Evolutionary conservation across 2,329 filamentous ascomycete genomes (phyloP).

Genomic region (Fusarium bulbicola): DNA sequence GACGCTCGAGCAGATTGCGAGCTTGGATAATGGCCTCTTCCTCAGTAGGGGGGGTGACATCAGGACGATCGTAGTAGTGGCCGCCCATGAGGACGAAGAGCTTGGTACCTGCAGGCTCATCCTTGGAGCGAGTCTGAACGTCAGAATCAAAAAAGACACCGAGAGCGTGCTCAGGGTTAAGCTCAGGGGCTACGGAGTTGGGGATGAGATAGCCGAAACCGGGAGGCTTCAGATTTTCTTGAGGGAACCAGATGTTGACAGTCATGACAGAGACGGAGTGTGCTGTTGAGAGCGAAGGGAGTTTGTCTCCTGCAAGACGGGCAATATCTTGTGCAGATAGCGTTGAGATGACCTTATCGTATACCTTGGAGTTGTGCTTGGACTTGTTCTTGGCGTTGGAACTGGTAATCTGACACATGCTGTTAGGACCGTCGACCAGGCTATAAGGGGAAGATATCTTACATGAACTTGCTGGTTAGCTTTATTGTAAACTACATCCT

Average conservation of each 20-base stretch:
- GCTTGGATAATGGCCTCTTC: constrained; percentile 76
- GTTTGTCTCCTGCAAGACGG: constrained; percentile 46
- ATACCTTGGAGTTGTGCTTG: constrained; percentile 35
- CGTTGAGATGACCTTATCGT: constrained; percentile 73
- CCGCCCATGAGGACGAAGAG: constrained; percentile 95
- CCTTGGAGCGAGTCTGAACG: constrained; percentile 57
- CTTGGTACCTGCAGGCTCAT: constrained; percentile 75
- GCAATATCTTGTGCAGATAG: constrained; percentile 60
- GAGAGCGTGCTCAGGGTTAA: constrained; percentile 84
- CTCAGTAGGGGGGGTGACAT: constrained; percentile 61
- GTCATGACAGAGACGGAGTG: constrained; percentile 86
- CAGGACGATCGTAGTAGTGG: constrained; percentile 77
- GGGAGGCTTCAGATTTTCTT: constrained; percentile 67
- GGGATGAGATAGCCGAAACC: constrained; percentile 96
- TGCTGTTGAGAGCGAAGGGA: constrained; percentile 62
- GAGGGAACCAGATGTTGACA: constrained; percentile 86
- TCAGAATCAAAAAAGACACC: constrained; percentile 94
- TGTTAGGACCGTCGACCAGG: not conserved
- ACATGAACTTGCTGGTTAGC: constrained; percentile 54
- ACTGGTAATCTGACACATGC: constrained; percentile 24
- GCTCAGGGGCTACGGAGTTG: constrained; percentile 70
- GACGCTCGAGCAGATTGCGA: constrained; percentile 72
- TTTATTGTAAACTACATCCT: constrained; percentile 53
- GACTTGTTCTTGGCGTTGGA: constrained; percentile 1
- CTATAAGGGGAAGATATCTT: constrained; percentile 23